Evolutionary conservation across 2,329 filamentous ascomycete genomes (phyloP).

Genomic region (Fusarium citri): DNA sequence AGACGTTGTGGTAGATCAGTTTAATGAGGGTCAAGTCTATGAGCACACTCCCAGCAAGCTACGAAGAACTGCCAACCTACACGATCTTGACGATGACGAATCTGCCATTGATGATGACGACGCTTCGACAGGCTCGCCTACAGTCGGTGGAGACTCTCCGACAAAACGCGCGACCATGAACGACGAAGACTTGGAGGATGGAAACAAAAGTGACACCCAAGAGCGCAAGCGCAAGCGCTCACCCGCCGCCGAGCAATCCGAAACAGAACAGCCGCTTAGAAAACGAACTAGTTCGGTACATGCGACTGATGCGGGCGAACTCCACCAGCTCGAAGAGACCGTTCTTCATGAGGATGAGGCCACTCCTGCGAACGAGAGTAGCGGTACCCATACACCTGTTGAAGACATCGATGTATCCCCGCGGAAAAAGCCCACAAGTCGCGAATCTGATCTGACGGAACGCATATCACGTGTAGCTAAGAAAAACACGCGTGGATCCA

Average conservation of each 20-base stretch:
- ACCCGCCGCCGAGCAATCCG: conserved; percentile 57
- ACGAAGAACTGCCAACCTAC: conserved; percentile 60
- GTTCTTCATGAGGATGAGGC: conserved; percentile 53
- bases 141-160: conserved; percentile 53
- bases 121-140: conserved; percentile 54
- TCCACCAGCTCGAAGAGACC: conserved; percentile 45
- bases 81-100: conserved; percentile 55
- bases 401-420: conserved; percentile 59
- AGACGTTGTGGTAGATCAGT: conserved; percentile 69
- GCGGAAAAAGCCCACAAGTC: conserved; percentile 44
- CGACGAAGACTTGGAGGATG: conserved; percentile 48
- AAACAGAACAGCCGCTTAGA: conserved; percentile 61
- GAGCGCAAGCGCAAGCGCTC: conserved; percentile 65
- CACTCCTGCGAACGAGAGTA: conserved; percentile 50
- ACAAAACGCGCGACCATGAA: conserved; percentile 49
- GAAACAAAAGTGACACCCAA: conserved; percentile 49
- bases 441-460: conserved; percentile 49
- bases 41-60: conserved; percentile 83
- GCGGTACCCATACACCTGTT: conserved; percentile 55
- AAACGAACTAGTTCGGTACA: conserved; percentile 66
- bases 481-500: conserved; percentile 58
- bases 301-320: conserved; percentile 53
- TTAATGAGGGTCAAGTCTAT: conserved; percentile 64
- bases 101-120: conserved; percentile 56
- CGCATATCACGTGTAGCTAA: conserved; percentile 52